Base-by-base conservation (phyloP, 176 grass and related monocot species). In the Phoenix roebelenii region DNA sequence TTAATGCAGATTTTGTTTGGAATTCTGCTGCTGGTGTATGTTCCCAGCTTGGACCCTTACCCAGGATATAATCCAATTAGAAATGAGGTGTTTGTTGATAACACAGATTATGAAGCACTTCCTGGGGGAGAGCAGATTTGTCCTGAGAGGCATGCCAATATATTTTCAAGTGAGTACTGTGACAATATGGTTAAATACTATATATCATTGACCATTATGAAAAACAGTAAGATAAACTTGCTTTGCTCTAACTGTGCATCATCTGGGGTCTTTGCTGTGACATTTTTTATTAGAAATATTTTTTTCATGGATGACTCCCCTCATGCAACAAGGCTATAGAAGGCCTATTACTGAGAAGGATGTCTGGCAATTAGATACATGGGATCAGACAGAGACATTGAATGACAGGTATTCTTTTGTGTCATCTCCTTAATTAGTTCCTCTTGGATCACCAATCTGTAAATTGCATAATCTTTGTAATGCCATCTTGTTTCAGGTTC, bases 251-350 rank as follows among this genome's bases (percentile, higher is more conserved):
- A 44, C 35, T 44, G 35, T 44, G 9, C 10, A 14, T 44, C 16
- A 59, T 55, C 18, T 55, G 16, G 28, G 7, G 17, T 68, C 1
- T 52, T 71, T 3, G 9, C 61, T 52, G 58, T 23, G 74, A 71
- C 59, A 30, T 7, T 69, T 55, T 75, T 80, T 61, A 9, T 51
- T 70, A 97, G 93, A 18, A 53, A 92, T 81, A 82, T 65, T 91
- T 4, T 97, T 97, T 97, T 81, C 87, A 64, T 97, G 93, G 93
- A 88, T 97, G 70, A 97, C 93, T 64, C 93, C 87, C 75, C 69
- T 97, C 59, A 91, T 97, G 84, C 78, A 80, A 83, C 93, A 88
- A 91, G 93, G 93, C 60, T 97, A 67, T 68, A 88, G 52, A 70
- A 87, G 59, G 69, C 84, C 87, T 55, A 80, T 91, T 35, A 88